These are phyloP conservation scores for Lachancea mirantina DNA, from an alignment of 805 yeast genomes.

Conservation along the genomic window DNA sequence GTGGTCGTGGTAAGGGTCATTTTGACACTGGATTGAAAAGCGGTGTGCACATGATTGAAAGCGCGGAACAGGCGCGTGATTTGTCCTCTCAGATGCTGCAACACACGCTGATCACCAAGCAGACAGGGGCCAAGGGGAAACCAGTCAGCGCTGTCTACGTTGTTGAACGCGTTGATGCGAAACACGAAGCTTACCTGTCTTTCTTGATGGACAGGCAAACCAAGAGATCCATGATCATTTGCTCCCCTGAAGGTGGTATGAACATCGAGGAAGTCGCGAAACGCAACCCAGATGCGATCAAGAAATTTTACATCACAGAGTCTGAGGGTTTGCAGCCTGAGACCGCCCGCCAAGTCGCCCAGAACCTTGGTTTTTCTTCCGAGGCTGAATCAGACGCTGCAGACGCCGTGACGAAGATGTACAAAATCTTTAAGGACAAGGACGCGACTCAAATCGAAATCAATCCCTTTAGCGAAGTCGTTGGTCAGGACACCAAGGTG, in stretches of 20 bases:
- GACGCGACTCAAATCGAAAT: constrained; percentile 98
- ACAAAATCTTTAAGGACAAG: constrained; percentile 79
- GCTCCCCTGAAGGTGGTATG: constrained; percentile 98
- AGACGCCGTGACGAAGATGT: constrained; percentile 75
- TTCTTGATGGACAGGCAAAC: constrained; percentile 89
- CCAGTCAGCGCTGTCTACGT: constrained; percentile 93
- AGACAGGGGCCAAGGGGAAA: constrained; percentile 96
- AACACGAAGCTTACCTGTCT: constrained; percentile 92
- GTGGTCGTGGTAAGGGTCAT: constrained; percentile 99
- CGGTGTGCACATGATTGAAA: constrained; percentile 84
- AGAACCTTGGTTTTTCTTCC: constrained; percentile 70
- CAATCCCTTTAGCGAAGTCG: constrained; percentile 93
- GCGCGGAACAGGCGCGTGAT: constrained; percentile 80
- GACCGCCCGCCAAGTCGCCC: constrained; percentile 70
- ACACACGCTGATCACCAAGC: constrained; percentile 94
- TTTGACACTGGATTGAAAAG: constrained; percentile 93
- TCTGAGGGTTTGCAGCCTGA: constrained; percentile 72
- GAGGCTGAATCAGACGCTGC: constrained; percentile 83
- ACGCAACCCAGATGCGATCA: constrained; percentile 83
- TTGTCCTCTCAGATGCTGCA: constrained; percentile 84
- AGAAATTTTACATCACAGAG: constrained; percentile 74
- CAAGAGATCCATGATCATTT: constrained; percentile 88
- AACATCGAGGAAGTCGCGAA: constrained; percentile 98
- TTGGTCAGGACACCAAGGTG: constrained; percentile 62
- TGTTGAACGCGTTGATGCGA: constrained; percentile 89